Conservation (phyloP, 495 filamentous ascomycete genomes). For the Penicillium argentinense region DNA sequence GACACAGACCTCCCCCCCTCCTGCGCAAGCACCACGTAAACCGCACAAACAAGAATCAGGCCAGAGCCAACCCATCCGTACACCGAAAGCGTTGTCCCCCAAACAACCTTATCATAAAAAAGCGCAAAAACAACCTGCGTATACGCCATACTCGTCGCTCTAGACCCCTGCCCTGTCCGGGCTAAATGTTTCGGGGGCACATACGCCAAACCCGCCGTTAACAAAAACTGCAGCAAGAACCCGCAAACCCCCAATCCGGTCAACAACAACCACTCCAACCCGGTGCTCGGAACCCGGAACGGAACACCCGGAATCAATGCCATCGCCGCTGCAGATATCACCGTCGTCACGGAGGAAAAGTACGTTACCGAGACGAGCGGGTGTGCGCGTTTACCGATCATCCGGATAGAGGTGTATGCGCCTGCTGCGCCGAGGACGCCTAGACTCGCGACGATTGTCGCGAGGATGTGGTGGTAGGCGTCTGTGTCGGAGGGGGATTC, state of each 20-base stretch:
- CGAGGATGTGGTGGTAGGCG: conserved; percentile 64
- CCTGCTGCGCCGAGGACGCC: conserved; percentile 78
- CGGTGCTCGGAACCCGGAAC: conserved; percentile 61
- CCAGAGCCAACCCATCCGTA: conserved; percentile 71
- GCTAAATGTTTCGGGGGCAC: conserved; percentile 48
- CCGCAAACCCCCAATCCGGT: conserved; percentile 70
- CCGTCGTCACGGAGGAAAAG: conserved; percentile 68
- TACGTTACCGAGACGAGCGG: conserved; percentile 85
- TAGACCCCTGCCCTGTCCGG: conserved; percentile 55
- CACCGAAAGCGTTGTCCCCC: conserved; percentile 64
- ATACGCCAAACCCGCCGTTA: conserved; percentile 77
- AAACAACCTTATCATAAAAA: conserved; percentile 76
- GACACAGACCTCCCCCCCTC: conserved; percentile 25
- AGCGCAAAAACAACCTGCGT: conserved; percentile 91
- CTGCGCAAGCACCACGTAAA: conserved; percentile 68
- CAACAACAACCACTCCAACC: conserved; percentile 70
- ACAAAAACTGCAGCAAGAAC: conserved; percentile 82
- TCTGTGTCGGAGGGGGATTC: conserved; percentile 37
- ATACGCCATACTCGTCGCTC: conserved; percentile 88
- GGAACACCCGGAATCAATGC: conserved; percentile 55
- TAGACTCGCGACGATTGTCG: conserved; percentile 70
- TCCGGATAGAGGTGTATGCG: conserved; percentile 78
- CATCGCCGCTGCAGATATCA: conserved; percentile 64
- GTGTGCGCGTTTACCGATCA: conserved; percentile 83
- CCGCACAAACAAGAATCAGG: conserved; percentile 76